Percentiles rank a stretch among this genome's conserved stretches.
Conservation (phyloP, 345 rosid species). For the Xanthoceras sorbifolium region DNA sequence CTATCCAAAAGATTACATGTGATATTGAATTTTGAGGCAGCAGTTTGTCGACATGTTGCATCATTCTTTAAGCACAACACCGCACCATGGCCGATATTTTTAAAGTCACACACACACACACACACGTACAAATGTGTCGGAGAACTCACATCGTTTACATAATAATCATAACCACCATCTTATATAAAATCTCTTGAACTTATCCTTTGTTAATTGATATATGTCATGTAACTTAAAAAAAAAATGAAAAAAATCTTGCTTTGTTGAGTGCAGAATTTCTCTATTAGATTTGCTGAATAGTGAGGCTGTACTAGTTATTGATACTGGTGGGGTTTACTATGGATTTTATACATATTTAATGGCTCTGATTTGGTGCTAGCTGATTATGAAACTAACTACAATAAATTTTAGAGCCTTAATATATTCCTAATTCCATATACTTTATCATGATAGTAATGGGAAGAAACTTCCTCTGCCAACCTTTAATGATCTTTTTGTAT, state of each 20-base stretch:
- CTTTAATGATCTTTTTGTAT: background rate
- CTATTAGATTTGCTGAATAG: background rate
- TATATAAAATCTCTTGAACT: constrained; percentile 16
- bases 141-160: background rate
- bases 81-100: background rate
- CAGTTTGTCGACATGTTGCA: constrained; percentile 21
- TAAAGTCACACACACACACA: background rate
- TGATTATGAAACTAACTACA: background rate
- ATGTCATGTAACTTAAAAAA: background rate
- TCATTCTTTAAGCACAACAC: background rate
- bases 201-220: constrained; percentile 6
- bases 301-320: background rate
- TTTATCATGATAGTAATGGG: background rate
- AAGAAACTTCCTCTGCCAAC: background rate
- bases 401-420: background rate
- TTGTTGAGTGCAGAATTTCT: constrained; percentile 10
- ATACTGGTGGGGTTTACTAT: background rate
- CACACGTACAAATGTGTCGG: background rate
- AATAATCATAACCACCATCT: constrained; percentile 1
- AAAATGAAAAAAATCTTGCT: background rate
- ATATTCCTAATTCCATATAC: background rate
- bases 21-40: background rate
- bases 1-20: background rate
- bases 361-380: background rate
- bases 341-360: constrained; percentile 13